phyloP scores from a whole-genome alignment of 768 basidiomycete genomes.

The Russula dissimulans region DNA sequence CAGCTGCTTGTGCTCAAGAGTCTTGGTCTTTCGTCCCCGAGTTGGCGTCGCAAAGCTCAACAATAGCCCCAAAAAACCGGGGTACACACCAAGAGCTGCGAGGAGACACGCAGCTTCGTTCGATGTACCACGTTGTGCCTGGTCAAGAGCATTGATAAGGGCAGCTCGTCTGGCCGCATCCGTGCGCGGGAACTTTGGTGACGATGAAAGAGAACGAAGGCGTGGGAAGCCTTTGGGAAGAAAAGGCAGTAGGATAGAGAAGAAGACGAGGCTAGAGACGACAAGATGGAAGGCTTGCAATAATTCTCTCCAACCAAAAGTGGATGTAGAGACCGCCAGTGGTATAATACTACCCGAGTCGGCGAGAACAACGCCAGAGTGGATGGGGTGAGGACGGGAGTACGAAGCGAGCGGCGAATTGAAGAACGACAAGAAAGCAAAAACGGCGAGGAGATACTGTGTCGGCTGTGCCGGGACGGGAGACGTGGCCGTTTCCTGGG shows the following conservation, averaged over 20 bases:
- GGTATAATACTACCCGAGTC: slow-evolving; percentile 25
- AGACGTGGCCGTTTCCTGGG: slow-evolving; percentile 12
- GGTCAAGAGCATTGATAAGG: slow-evolving; percentile 29
- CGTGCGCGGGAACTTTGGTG: slow-evolving; percentile 1
- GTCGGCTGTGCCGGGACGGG: slow-evolving; percentile 15
- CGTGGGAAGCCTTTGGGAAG: slow-evolving; percentile 25
- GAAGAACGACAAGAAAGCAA: slow-evolving; percentile 81
- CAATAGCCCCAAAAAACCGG: slow-evolving; percentile 31
- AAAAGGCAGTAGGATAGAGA: slow-evolving; percentile 45
- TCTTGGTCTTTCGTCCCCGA: slow-evolving; percentile 23
- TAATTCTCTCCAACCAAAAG: slow-evolving; percentile 42
- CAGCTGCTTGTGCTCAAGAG: slow-evolving; percentile 33
- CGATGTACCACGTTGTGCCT: slow-evolving; percentile 26
- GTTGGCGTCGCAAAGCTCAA: slow-evolving; percentile 23
- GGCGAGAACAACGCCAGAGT: slow-evolving; percentile 51
- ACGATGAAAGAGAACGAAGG: neutral
- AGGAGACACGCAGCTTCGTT: slow-evolving; percentile 35
- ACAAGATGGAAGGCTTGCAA: slow-evolving; percentile 58
- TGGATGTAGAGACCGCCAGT: slow-evolving; percentile 7
- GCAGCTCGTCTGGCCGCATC: slow-evolving; percentile 20
- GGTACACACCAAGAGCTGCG: slow-evolving; percentile 31
- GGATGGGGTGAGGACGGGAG: slow-evolving; percentile 34
- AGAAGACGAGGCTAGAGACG: slow-evolving; percentile 54
- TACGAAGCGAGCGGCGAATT: slow-evolving; percentile 56
- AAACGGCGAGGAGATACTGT: slow-evolving; percentile 74